Conservation (phyloP, 352 stramenopile species). For the Thraustotheca clavata region DNA sequence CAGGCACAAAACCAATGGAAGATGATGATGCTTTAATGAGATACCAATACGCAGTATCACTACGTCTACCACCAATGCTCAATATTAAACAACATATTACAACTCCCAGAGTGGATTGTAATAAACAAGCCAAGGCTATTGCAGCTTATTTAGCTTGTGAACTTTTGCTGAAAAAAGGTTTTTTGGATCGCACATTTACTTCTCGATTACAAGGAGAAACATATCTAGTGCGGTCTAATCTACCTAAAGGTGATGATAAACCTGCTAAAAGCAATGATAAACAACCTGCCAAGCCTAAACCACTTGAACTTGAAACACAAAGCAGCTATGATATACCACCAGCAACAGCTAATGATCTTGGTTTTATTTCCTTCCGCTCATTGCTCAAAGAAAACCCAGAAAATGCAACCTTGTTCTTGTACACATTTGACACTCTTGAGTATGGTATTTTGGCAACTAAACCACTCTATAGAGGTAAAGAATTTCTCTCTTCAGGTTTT, state of each 20-base stretch:
- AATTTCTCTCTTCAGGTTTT: neutral
- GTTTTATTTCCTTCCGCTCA: constrained; percentile 53
- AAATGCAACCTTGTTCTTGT: constrained; percentile 67
- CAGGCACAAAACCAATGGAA: constrained; percentile 9
- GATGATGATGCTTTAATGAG: constrained; percentile 20
- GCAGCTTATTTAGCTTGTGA: constrained; percentile 74
- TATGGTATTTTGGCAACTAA: constrained; percentile 72
- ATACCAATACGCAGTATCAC: constrained; percentile 54
- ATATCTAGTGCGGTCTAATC: neutral
- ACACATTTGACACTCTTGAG: constrained; percentile 50
- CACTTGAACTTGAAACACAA: constrained; percentile 57
- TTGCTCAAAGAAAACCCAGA: constrained; percentile 24
- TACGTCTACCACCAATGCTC: constrained; percentile 49
- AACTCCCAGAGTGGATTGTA: constrained; percentile 49
- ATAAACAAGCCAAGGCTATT: constrained; percentile 67
- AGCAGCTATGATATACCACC: constrained; percentile 78
- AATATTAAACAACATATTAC: constrained; percentile 53
- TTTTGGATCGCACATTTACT: constrained; percentile 61
- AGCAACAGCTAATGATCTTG: constrained; percentile 62
- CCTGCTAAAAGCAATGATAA: constrained; percentile 2
- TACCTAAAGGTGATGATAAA: constrained; percentile 21
- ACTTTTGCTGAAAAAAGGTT: constrained; percentile 54
- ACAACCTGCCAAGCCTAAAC: neutral
- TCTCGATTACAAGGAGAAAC: constrained; percentile 43
- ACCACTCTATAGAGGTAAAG: constrained; percentile 37